Conservation (phyloP, 306 rosid species). For the Lupinus albus region DNA sequence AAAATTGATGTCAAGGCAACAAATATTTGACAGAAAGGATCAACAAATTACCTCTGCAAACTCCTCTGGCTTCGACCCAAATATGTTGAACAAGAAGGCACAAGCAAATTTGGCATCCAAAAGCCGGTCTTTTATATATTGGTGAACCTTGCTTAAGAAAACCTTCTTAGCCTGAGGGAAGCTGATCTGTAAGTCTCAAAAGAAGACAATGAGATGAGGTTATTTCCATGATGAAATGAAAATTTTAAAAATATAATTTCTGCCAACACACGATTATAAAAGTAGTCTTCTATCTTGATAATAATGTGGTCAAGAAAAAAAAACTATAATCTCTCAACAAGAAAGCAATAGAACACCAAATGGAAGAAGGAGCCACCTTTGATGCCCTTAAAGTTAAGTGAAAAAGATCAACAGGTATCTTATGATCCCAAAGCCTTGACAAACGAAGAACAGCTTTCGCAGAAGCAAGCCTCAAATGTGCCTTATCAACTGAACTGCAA, state of each 20-base stretch:
- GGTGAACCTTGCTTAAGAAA: conserved; percentile 80
- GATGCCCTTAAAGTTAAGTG: conserved; percentile 81
- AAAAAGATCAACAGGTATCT: conserved; percentile 75
- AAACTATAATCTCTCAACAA: conserved; percentile 36
- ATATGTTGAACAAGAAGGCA: conserved; percentile 69
- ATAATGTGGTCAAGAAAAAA: conserved; percentile 21
- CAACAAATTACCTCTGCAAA: conserved; percentile 72
- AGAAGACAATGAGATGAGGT: conserved; percentile 43
- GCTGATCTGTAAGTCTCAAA: conserved; percentile 62
- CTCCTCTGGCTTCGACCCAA: conserved; percentile 62
- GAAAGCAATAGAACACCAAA: conserved; percentile 23
- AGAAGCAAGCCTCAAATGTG: conserved; percentile 86
- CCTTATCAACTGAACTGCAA: conserved; percentile 92
- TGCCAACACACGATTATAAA: conserved; percentile 14
- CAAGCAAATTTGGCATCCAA: conserved; percentile 93
- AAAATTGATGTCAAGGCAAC: conserved; percentile 35
- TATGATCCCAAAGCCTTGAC: conserved; percentile 92
- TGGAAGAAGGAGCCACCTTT: conserved; percentile 56
- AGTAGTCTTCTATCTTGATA: conserved; percentile 28
- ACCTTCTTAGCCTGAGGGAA: conserved; percentile 77
- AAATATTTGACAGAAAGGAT: conserved; percentile 14
- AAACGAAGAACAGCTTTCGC: conserved; percentile 91
- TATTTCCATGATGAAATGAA: conserved; percentile 36
- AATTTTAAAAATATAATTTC: conserved; percentile 34
- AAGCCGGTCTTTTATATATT: conserved; percentile 83